Percentiles rank a stretch among this genome's conserved stretches.
Conservation (phyloP, 1,139 yeast genomes). For the Candida anutae region DNA sequence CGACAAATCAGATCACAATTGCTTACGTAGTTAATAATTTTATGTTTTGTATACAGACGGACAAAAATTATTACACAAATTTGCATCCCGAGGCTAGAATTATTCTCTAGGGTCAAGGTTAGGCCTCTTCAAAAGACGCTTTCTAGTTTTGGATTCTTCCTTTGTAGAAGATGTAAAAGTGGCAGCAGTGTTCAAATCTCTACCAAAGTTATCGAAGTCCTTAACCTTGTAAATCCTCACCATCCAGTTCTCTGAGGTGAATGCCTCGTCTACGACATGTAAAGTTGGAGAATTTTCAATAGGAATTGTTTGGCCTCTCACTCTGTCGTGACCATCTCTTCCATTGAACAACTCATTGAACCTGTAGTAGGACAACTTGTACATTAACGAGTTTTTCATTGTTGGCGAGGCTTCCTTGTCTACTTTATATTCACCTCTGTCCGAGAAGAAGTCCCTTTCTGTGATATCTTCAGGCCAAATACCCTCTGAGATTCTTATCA, state of each 20-base stretch:
- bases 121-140: constrained; percentile 45
- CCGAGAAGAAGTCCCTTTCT: constrained; percentile 80
- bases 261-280: constrained; percentile 85
- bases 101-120: constrained; percentile 40
- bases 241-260: constrained; percentile 93
- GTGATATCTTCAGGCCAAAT: constrained; percentile 97
- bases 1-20: too few relatives aligned
- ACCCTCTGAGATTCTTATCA: constrained; percentile 98
- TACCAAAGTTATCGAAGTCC: constrained; percentile 80
- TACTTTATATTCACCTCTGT: constrained; percentile 79
- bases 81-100: not conserved
- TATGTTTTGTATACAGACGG: too few relatives aligned
- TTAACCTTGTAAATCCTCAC: constrained; percentile 92
- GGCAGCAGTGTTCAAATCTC: constrained; percentile 52
- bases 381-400: constrained; percentile 87
- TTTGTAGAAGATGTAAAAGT: constrained; percentile 31
- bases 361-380: constrained; percentile 89
- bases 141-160: constrained; percentile 25
- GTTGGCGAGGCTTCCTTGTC: constrained; percentile 75
- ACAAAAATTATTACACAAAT: too few relatives aligned
- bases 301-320: constrained; percentile 73
- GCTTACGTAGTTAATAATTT: too few relatives aligned
- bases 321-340: constrained; percentile 75
- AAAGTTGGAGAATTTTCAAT: constrained; percentile 51
- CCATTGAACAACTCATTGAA: constrained; percentile 68